A percentile compares a stretch with the other conserved stretches of the same genome.
Evolutionary conservation across 2,329 filamentous ascomycete genomes (phyloP).

Genomic region (Periconia sp.): DNA sequence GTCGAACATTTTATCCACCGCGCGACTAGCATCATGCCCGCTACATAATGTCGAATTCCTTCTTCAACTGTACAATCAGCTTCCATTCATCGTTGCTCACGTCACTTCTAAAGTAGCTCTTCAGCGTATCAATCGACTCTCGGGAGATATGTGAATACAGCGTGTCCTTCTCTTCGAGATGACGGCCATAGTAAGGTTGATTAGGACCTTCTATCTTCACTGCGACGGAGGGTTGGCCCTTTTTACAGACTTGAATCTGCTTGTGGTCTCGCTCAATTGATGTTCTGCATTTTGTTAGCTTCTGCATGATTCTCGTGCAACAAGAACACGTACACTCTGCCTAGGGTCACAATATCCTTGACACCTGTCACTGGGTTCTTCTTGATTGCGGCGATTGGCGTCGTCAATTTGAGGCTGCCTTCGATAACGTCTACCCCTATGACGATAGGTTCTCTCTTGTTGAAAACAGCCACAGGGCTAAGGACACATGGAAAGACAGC

Average conservation of each 20-base stretch:
- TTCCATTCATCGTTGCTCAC: conserved; percentile 93
- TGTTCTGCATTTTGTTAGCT: too few species aligned
- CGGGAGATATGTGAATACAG: conserved; percentile 90
- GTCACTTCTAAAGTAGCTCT: conserved; percentile 91
- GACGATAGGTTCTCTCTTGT: conserved; percentile 96
- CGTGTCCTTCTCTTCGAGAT: conserved; percentile 88
- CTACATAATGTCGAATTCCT: conserved; percentile 79
- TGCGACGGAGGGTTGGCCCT: conserved; percentile 94
- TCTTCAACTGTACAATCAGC: conserved; percentile 94
- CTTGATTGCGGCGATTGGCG: conserved; percentile 87
- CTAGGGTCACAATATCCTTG: conserved; percentile 84
- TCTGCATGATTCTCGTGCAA: too few species aligned
- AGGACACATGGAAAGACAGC: conserved; percentile 98
- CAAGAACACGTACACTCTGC: conserved; percentile 84
- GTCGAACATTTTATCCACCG: too few species aligned
- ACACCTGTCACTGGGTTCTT: conserved; percentile 76
- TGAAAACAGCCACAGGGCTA: conserved; percentile 90
- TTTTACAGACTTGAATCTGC: conserved; percentile 88
- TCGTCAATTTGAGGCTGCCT: conserved; percentile 83
- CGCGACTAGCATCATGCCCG: too few species aligned
- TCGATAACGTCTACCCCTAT: conserved; percentile 95
- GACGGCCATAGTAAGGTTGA: conserved; percentile 92
- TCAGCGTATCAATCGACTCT: conserved; percentile 89
- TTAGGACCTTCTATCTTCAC: conserved; percentile 95
- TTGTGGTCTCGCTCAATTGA: conserved; percentile 99